Conservation (phyloP, 2,329 filamentous ascomycete species). For the Dactylellina parvicollis region DNA sequence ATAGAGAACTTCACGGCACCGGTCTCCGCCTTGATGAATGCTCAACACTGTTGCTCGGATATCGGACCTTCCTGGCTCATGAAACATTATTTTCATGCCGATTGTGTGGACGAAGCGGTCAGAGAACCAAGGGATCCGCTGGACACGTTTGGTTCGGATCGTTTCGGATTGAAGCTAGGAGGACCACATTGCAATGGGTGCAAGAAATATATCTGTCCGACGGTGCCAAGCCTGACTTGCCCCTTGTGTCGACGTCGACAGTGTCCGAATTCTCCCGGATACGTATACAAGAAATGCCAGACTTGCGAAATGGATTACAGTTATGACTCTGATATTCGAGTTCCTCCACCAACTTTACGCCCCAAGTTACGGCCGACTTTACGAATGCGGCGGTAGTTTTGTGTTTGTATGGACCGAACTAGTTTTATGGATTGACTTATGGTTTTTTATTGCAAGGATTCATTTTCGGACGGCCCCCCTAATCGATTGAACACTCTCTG, state of each 20-base stretch:
- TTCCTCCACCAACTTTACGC: too few relatives aligned
- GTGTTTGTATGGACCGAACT: too few relatives aligned
- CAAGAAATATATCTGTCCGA: conserved; percentile 18
- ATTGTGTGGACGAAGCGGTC: conserved; percentile 1
- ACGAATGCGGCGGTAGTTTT: too few relatives aligned
- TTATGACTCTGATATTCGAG: conserved; percentile 5
- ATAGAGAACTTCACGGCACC: neutral
- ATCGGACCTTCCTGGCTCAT: conserved; percentile 1
- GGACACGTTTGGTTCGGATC: conserved; percentile 26
- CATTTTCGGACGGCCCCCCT: too few relatives aligned
- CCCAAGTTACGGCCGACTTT: too few relatives aligned
- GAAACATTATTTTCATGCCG: conserved; percentile 39
- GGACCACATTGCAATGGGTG: neutral
- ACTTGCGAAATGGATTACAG: conserved; percentile 29
- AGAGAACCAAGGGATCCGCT: neutral
- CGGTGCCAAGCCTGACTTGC: conserved; percentile 12
- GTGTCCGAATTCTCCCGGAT: conserved; percentile 15
- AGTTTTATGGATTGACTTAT: too few relatives aligned
- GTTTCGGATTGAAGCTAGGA: neutral
- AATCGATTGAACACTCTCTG: too few relatives aligned
- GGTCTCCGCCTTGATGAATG: conserved; percentile 3
- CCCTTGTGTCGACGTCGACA: conserved; percentile 14
- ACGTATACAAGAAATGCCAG: conserved; percentile 19
- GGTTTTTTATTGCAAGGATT: too few relatives aligned
- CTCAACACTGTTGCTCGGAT: conserved; percentile 28